Conservation (phyloP, 208 protist genomes). For the Acanthamoeba castellanii region DNA sequence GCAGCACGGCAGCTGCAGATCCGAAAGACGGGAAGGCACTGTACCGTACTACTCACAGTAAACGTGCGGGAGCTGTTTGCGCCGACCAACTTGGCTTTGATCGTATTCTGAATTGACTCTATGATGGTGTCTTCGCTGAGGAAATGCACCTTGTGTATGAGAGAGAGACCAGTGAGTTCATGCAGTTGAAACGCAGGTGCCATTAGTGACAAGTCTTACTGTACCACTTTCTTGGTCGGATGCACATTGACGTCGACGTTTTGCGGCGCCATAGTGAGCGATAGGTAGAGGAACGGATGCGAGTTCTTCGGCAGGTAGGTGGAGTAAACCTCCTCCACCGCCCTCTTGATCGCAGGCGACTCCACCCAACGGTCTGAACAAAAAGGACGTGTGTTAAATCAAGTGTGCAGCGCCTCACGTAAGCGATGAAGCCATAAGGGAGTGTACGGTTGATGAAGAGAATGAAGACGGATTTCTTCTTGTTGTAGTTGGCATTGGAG, state of each 20-base stretch:
- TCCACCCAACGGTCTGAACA: constrained; percentile 90
- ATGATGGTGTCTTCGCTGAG: constrained; percentile 88
- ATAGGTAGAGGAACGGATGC: constrained; percentile 96
- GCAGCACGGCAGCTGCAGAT: too few species aligned
- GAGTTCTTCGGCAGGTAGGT: constrained; percentile 93
- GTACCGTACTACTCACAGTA: constrained; percentile 26
- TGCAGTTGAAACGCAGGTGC: not conserved
- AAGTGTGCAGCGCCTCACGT: not conserved
- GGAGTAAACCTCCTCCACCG: constrained; percentile 94
- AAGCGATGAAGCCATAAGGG: not conserved
- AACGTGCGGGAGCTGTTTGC: constrained; percentile 82
- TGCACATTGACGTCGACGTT: constrained; percentile 99
- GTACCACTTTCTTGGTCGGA: constrained; percentile 94
- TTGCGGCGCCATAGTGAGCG: constrained; percentile 93
- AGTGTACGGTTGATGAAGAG: constrained; percentile 93
- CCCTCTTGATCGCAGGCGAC: constrained; percentile 90
- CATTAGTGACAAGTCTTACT: not conserved
- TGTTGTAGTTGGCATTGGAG: constrained; percentile 90
- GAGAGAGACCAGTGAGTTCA: not conserved
- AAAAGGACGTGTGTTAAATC: too few species aligned
- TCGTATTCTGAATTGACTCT: constrained; percentile 79
- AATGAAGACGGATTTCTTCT: constrained; percentile 89
- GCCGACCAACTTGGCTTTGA: constrained; percentile 78
- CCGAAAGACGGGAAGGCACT: not conserved
- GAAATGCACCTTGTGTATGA: constrained; percentile 81